Evolutionary conservation across 768 basidiomycete species (phyloP).

Genomic region (Leccinum boreale): DNA sequence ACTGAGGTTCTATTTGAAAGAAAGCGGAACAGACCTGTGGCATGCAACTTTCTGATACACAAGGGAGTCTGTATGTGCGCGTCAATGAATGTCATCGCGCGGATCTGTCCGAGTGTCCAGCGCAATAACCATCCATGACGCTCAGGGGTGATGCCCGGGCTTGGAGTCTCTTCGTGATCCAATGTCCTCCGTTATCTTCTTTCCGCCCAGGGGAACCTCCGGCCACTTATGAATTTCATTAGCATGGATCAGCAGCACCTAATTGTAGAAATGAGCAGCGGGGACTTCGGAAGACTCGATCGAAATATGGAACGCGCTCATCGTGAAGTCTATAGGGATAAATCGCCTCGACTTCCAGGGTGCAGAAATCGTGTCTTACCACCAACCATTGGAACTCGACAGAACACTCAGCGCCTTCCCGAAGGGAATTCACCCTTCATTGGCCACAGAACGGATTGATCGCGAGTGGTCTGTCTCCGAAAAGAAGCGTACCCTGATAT

Average conservation of each 20-base stretch:
- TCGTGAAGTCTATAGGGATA: slow-evolving; percentile 17
- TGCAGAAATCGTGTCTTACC: slow-evolving; percentile 30
- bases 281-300: slow-evolving; percentile 44
- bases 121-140: slow-evolving; percentile 21
- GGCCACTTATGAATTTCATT: slow-evolving; percentile 13
- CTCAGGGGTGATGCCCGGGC: slow-evolving; percentile 19
- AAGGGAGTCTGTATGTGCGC: slow-evolving; percentile 33
- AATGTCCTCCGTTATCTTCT: slow-evolving; percentile 5
- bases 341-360: slow-evolving; percentile 15
- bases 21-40: slow-evolving; percentile 30
- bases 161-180: slow-evolving; percentile 9
- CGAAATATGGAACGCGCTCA: slow-evolving; percentile 34
- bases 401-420: slow-evolving; percentile 35
- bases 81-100: slow-evolving; percentile 22
- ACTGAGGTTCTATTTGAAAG: slow-evolving; percentile 14
- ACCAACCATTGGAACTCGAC: slow-evolving; percentile 37
- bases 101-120: slow-evolving; percentile 28
- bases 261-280: slow-evolving; percentile 22
- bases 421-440: slow-evolving; percentile 35
- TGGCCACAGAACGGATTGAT: slow-evolving; percentile 9
- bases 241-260: neutral
- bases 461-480: slow-evolving; percentile 33
- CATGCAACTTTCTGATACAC: slow-evolving; percentile 31
- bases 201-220: slow-evolving; percentile 34
- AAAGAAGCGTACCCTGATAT: slow-evolving; percentile 35